Conservation (phyloP, 2,329 filamentous ascomycete species). For the Hymenoscyphus occultus region DNA sequence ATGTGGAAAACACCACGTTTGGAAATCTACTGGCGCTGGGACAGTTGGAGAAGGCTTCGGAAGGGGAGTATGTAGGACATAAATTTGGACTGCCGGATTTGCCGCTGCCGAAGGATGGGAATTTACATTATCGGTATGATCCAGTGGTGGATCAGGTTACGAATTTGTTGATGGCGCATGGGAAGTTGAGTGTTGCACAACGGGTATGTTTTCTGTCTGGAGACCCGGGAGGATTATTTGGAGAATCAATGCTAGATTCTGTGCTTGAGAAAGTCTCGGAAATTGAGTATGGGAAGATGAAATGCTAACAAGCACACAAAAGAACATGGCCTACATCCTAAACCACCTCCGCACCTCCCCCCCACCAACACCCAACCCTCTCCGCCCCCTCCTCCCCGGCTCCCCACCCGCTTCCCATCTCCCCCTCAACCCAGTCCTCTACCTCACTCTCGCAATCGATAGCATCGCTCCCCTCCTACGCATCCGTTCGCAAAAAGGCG, state of each 20-base stretch:
- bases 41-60: conserved; percentile 32
- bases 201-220: conserved; percentile 52
- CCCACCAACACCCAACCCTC: conserved; percentile 70
- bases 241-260: not conserved
- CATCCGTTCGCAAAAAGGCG: conserved; percentile 71
- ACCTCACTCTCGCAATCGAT: conserved; percentile 83
- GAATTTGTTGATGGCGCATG: conserved; percentile 85
- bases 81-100: conserved; percentile 73
- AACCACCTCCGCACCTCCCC: conserved; percentile 80
- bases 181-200: conserved; percentile 87
- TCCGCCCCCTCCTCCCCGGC: conserved; percentile 70
- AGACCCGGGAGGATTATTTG: not conserved
- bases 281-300: not conserved
- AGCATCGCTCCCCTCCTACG: conserved; percentile 86
- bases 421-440: conserved; percentile 83
- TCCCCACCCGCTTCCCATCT: conserved; percentile 75
- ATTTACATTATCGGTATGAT: conserved; percentile 81
- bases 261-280: not conserved
- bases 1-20: conserved; percentile 36
- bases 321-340: conserved; percentile 85
- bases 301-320: conserved; percentile 3
- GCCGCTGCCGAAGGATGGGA: conserved; percentile 57
- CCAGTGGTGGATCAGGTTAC: conserved; percentile 83
- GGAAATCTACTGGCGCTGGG: conserved; percentile 33
- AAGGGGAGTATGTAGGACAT: conserved; percentile 30